These are phyloP conservation scores for Saccharomyces cerevisiae DNA, from an alignment of 805 yeast species.

Conservation along the genomic window DNA sequence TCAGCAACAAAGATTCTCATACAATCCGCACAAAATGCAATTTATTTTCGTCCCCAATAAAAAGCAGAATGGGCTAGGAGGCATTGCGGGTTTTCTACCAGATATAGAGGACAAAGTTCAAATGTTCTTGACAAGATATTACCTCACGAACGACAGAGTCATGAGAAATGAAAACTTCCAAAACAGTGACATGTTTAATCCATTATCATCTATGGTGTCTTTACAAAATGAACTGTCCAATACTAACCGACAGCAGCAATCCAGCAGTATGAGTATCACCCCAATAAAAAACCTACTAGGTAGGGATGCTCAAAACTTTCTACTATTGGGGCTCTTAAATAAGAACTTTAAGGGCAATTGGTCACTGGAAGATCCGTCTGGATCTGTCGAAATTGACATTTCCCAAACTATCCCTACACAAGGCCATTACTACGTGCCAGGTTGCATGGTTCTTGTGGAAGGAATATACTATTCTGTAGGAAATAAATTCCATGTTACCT, in stretches of 20 bases:
- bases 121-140: constrained; percentile 47
- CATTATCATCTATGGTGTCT: constrained; percentile 28
- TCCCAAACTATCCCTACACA: constrained; percentile 52
- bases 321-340: constrained; percentile 68
- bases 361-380: constrained; percentile 76
- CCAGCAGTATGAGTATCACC: constrained; percentile 41
- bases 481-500: constrained; percentile 60
- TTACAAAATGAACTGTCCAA: constrained; percentile 16
- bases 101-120: constrained; percentile 29
- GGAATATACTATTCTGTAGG: constrained; percentile 73
- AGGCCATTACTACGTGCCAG: constrained; percentile 61
- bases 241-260: constrained; percentile 5
- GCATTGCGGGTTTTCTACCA: constrained; percentile 16
- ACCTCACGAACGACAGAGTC: constrained; percentile 60
- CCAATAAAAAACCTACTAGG: constrained; percentile 80
- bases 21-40: constrained; percentile 54
- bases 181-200: constrained; percentile 26
- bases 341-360: constrained; percentile 57
- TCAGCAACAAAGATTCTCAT: constrained; percentile 55
- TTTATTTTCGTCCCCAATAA: constrained; percentile 35
- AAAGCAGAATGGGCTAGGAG: constrained; percentile 8
- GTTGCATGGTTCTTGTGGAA: constrained; percentile 72
- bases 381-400: constrained; percentile 59
- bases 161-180: constrained; percentile 72
- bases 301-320: constrained; percentile 65